Conservation (phyloP, 106 monocot species). For the Posidonia australis region DNA sequence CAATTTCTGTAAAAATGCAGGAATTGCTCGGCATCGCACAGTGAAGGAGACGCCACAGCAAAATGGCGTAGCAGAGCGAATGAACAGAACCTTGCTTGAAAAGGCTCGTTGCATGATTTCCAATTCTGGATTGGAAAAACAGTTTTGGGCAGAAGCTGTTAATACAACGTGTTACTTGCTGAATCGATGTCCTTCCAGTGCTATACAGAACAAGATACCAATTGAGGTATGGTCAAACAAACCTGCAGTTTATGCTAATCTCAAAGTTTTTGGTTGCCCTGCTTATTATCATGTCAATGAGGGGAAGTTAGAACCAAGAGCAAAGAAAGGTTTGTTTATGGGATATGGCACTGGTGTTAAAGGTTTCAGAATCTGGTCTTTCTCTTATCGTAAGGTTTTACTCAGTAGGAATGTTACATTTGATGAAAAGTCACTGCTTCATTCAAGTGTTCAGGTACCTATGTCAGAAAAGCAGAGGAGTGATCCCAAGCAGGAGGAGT, state of each 20-base stretch:
- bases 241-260: neutral
- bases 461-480: too few relatives aligned
- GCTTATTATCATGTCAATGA: neutral
- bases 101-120: neutral
- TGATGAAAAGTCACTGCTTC: neutral
- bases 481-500: too few relatives aligned
- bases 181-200: neutral
- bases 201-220: neutral
- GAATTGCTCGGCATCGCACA: neutral
- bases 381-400: neutral
- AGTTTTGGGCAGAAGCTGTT: neutral
- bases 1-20: neutral
- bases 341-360: constrained; percentile 1
- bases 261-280: neutral
- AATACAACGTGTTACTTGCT: neutral
- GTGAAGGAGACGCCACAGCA: neutral
- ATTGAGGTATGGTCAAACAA: constrained; percentile 1
- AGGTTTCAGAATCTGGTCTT: neutral
- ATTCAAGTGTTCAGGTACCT: too few relatives aligned
- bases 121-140: neutral
- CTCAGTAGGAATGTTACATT: constrained; percentile 1
- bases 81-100: constrained; percentile 2
- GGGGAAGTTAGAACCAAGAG: neutral
- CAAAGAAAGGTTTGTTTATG: neutral
- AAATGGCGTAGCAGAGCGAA: neutral